phyloP scores from a whole-genome alignment of 768 basidiomycete genomes.

The Exidia glandulosa region DNA sequence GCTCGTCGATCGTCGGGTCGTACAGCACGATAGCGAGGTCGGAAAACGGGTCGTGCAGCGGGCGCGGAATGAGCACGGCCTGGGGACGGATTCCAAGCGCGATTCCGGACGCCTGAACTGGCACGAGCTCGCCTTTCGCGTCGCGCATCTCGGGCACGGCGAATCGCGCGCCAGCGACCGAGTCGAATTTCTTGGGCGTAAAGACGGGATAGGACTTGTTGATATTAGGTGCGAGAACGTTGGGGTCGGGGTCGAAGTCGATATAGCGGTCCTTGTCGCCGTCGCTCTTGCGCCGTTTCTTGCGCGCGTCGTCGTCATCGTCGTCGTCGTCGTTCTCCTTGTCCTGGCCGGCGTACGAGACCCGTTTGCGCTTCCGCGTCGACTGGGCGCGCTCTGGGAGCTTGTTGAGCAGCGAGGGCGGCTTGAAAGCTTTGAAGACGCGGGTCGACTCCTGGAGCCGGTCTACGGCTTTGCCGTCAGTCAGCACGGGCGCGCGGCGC shows the following conservation, averaged over 20 bases:
- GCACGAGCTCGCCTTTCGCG: slow-evolving; percentile 54
- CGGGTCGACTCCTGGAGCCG: slow-evolving; percentile 61
- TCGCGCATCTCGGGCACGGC: slow-evolving; percentile 73
- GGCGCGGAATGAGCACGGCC: slow-evolving; percentile 72
- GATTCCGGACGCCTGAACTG: slow-evolving; percentile 46
- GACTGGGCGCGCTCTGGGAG: slow-evolving; percentile 46
- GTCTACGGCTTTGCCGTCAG: slow-evolving; percentile 57
- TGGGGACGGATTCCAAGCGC: slow-evolving; percentile 81
- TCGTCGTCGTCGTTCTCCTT: slow-evolving; percentile 38
- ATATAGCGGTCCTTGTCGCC: slow-evolving; percentile 52
- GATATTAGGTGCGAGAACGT: slow-evolving; percentile 40
- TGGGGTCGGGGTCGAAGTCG: slow-evolving; percentile 41
- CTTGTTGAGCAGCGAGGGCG: slow-evolving; percentile 38
- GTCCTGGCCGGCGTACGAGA: slow-evolving; percentile 72
- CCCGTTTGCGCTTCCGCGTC: slow-evolving; percentile 73
- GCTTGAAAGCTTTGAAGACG: slow-evolving; percentile 72
- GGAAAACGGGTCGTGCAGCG: slow-evolving; percentile 94
- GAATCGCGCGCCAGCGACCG: slow-evolving; percentile 44
- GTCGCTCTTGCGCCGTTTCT: slow-evolving; percentile 62
- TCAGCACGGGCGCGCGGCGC: slow-evolving; percentile 54
- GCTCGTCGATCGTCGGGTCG: slow-evolving; percentile 90
- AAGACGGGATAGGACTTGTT: slow-evolving; percentile 62
- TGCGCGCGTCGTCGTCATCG: slow-evolving; percentile 23
- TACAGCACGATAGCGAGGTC: slow-evolving; percentile 96
- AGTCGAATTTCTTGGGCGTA: slow-evolving; percentile 66